Conservation (phyloP, 148 eudicot genomes). For the Silene conica region DNA sequence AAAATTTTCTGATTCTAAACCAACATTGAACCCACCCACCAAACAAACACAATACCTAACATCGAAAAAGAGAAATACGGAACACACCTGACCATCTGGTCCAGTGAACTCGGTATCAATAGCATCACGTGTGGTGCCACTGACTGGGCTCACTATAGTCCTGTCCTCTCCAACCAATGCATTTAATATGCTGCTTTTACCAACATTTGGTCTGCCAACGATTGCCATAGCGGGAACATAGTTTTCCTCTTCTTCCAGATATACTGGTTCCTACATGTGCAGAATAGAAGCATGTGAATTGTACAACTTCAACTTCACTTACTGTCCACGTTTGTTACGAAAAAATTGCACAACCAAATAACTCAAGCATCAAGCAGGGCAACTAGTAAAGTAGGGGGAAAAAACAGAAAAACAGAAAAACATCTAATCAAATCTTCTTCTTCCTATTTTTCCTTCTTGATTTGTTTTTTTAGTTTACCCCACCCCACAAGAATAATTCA, state of each 20-base stretch:
- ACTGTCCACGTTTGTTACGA: background rate
- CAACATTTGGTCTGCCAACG: constrained; percentile 98
- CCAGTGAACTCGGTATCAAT: constrained; percentile 87
- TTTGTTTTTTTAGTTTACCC: background rate
- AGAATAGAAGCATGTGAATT: constrained; percentile 17
- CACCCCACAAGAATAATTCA: background rate
- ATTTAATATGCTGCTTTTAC: constrained; percentile 96
- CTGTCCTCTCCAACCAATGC: constrained; percentile 98
- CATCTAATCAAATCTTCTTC: constrained; percentile 2
- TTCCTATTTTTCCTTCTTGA: constrained; percentile 5
- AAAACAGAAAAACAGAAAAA: background rate
- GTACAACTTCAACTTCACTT: background rate
- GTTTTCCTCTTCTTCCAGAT: constrained; percentile 51
- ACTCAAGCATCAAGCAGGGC: constrained; percentile 6
- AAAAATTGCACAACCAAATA: background rate
- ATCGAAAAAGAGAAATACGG: background rate
- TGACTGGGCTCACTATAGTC: constrained; percentile 93
- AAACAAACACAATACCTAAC: background rate
- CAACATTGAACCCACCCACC: no score
- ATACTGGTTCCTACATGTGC: constrained; percentile 43
- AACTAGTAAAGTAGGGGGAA: background rate
- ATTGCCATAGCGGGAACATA: constrained; percentile 81
- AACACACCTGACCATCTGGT: constrained; percentile 89
- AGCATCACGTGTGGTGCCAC: constrained; percentile 99
- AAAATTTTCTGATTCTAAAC: background rate